Percentiles rank a stretch among this genome's conserved stretches.
Conservation (phyloP, 495 filamentous ascomycete genomes). For the Niebla homalea region DNA sequence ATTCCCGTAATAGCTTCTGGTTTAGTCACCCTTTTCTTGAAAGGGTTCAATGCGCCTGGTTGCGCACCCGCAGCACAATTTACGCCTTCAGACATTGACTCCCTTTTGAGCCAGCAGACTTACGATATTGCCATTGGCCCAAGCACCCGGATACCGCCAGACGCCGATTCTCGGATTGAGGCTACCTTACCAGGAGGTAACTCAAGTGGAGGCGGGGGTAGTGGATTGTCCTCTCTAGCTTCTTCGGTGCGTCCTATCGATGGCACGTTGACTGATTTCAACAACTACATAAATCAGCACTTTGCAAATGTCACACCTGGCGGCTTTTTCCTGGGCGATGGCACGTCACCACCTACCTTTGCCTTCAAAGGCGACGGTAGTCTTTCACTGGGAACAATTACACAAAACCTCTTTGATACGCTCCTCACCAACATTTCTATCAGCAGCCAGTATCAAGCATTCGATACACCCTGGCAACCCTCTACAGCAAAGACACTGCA, state of each 20-base stretch:
- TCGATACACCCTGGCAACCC: constrained; percentile 55
- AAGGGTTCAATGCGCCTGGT: constrained; percentile 36
- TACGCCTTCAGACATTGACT: constrained; percentile 23
- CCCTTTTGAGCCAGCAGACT: constrained; percentile 23
- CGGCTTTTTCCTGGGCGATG: constrained; percentile 58
- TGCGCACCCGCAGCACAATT: constrained; percentile 42
- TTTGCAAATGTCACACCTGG: constrained; percentile 59
- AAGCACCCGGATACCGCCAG: constrained; percentile 29
- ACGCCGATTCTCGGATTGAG: constrained; percentile 29
- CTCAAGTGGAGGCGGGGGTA: constrained; percentile 6
- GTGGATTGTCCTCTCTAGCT: constrained; percentile 7
- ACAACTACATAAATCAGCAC: constrained; percentile 43
- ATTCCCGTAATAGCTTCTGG: constrained; percentile 67
- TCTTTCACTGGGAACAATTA: constrained; percentile 45
- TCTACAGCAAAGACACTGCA: constrained; percentile 59
- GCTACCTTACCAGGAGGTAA: constrained; percentile 21
- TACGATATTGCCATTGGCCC: constrained; percentile 51
- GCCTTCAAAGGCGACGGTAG: constrained; percentile 41
- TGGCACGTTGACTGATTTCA: constrained; percentile 48
- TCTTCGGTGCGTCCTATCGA: constrained; percentile 43
- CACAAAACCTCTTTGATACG: constrained; percentile 59
- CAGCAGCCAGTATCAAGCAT: constrained; percentile 48
- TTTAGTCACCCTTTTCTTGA: constrained; percentile 59
- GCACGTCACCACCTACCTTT: constrained; percentile 38
- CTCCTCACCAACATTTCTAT: constrained; percentile 53